Base-by-base conservation (phyloP, 306 rosid species). In the Luffa aegyptiaca region DNA sequence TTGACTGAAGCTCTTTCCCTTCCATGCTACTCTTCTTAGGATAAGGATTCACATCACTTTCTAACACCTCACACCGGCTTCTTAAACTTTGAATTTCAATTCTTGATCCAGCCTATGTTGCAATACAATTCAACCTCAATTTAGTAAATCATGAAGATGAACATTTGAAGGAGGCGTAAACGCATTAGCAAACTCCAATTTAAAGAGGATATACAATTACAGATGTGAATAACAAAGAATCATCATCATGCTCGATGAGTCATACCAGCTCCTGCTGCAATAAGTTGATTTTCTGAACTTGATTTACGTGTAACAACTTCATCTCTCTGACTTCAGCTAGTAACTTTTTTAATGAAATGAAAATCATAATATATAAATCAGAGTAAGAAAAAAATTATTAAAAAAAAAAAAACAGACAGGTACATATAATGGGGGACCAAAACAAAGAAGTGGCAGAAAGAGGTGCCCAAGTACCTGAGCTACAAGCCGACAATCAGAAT, bases 231-330 rank as follows among this genome's bases (percentile, higher is more conserved):
- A 59, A 48, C 52, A 18, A 12, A 56, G 16, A 35, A 73, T 68
- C 39, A 46, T 41, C 59, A 17, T 20, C 52, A 41, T 20, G 74
- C 2, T 6, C 17, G 48, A 62, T 33, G 49, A 81, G 79, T 10
- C 78, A 65, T 88, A 86, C 92, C 92, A 86, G 62, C 65, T 84
- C 85, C 66, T 83, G 83, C 87, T 83, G 84, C 90, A 86, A 46
- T 37, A 81, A 64, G 77, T 75, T 36, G 80, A 86, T 83, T 81
- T 74, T 84, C 53, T 82, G 49, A 33, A 46, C 80, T 62, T 84
- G 86, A 56, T 79, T 73, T 46, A 37, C 68, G 61, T 81, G 88
- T 81, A 69, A 80, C 61, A 75, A 72, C 73, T 78, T 86, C 84
- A 88, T 71, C 82, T 82, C 84, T 42, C 52, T 65, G 42, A 86